phyloP scores from a whole-genome alignment of 345 rosid species.

The Trapa bicornis region DNA sequence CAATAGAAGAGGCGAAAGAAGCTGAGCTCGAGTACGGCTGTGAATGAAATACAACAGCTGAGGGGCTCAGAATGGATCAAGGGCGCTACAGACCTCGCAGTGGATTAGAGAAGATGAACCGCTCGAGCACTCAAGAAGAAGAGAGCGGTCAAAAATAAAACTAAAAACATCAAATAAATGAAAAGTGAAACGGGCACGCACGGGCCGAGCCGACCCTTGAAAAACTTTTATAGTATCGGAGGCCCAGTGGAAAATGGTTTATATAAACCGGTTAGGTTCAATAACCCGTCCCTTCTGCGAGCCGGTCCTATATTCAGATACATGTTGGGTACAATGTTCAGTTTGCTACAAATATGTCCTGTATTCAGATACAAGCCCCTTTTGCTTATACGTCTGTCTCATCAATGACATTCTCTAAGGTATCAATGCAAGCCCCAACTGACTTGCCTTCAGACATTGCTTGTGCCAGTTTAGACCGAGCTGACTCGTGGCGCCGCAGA shows the following conservation, averaged over 20 bases:
- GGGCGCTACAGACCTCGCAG: not conserved
- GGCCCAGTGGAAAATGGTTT: not conserved
- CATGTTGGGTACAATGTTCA: no score
- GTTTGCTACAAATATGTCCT: no score
- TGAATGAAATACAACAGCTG: not conserved
- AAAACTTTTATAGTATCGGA: not conserved
- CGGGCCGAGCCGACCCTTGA: not conserved
- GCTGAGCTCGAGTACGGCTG: not conserved
- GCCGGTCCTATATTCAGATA: no score
- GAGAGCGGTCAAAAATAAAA: not conserved
- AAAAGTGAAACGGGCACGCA: no score
- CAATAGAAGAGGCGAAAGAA: not conserved
- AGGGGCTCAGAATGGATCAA: not conserved
- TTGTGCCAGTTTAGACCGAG: slow-evolving; percentile 53
- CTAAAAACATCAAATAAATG: no score
- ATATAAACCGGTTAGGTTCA: no score
- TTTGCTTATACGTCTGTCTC: slow-evolving; percentile 32
- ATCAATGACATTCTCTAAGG: slow-evolving; percentile 42
- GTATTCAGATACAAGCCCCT: no score
- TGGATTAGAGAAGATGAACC: not conserved
- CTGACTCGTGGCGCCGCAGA: slow-evolving; percentile 58
- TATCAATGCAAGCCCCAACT: slow-evolving; percentile 52
- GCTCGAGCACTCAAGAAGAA: not conserved
- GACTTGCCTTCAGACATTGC: slow-evolving; percentile 64
- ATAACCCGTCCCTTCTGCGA: no score